Base-by-base conservation (phyloP, 2,329 filamentous ascomycete genomes). In the Stachybotrys echinatus region DNA sequence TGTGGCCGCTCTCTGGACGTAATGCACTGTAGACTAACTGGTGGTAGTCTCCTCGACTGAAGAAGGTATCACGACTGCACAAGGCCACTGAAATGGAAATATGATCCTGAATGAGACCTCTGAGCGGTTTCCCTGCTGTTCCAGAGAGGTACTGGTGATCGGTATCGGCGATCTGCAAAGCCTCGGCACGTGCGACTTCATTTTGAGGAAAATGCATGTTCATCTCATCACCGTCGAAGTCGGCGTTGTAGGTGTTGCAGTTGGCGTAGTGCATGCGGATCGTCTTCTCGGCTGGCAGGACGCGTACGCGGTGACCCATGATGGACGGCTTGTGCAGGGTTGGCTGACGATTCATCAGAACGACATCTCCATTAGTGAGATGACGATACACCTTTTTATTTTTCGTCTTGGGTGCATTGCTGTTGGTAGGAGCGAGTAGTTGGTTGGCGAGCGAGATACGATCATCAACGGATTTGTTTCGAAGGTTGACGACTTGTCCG, bases 141-240 rank as follows among this genome's bases (percentile, higher is more conserved):
- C 88, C 89, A 31, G 92, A 95, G 34, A 99, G 80, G 65, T 99
- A 99, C 62, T 99, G 94, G 63, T 96, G 92, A 65, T 99, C 92
- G 3, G 94, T 96, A 65, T 97, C 92, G 37, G 94, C 94, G 61
- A 99, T 86, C 58, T 91, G 89, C 58, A 95, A 80, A 2, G 94
- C 94, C 72, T 99, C 94, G 2, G 92, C 89, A 58, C 94, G 81
- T 17, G 94, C 94, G 56, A 97, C 78, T 65, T 97, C 95, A 59
- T 96, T 97, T 61, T 99, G 94, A 2, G 94, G 94, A 63, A 99
- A 97, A 71, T 99, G 94, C 92, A 99, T 95, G 68, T 99, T 99
- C 94, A 99, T 99, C 70, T 99, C 94, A 65, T 99, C 94, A 68
- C 94, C 94, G 63, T 99, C 95, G 64, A 99, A 99, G 77, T 99